Evolutionary conservation across 495 filamentous ascomycete species (phyloP), one percentile per base, ranked within the genome.

Genomic region (Aspergillus olivimuriae): DNA sequence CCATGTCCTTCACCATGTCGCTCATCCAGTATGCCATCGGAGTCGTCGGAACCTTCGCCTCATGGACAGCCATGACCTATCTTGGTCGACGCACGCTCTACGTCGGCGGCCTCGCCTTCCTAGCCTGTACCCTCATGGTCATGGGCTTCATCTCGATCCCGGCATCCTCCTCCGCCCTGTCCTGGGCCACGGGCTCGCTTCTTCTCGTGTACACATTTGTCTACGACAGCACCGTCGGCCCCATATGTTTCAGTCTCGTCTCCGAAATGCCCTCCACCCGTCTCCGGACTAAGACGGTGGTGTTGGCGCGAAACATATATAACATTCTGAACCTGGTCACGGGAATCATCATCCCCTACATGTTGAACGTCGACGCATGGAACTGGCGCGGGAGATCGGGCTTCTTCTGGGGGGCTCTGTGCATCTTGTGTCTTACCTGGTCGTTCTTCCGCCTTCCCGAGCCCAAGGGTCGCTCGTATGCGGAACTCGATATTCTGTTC

Each of bases 21-120:
- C 56, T 85, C 2, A 80, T 75, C 3, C 77, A 81, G 58, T 83
- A 83, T 48, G 80, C 67, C 8, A 75, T 87, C 30, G 81, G 80
- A 52, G 75, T 77, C 50, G 62, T 75, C 3, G 82, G 82, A 10
- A 80, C 80, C 6, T 73, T 84, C 24, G 66, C 70, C 4, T 75
- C 82, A 4, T 86, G 81, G 81, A 74, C 73, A 37, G 50, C 86
- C 14, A 83, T 86, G 68, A 56, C 69, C 35, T 59, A 75, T 34
- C 73, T 78, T 43, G 82, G 82, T 23, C 78, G 82, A 23, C 76
- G 81, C 31, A 62, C 80, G 1, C 65, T 84, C 5, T 85, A 81
- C 43, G 59, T 85, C 6, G 72, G 63, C 34, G 82, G 82, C 12
- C 65, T 78, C 16, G 69, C 65, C 16, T 66, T 60, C 30, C 62